phyloP scores from a whole-genome alignment of 2,329 filamentous ascomycete species.

The Paecilomyces niveus region DNA sequence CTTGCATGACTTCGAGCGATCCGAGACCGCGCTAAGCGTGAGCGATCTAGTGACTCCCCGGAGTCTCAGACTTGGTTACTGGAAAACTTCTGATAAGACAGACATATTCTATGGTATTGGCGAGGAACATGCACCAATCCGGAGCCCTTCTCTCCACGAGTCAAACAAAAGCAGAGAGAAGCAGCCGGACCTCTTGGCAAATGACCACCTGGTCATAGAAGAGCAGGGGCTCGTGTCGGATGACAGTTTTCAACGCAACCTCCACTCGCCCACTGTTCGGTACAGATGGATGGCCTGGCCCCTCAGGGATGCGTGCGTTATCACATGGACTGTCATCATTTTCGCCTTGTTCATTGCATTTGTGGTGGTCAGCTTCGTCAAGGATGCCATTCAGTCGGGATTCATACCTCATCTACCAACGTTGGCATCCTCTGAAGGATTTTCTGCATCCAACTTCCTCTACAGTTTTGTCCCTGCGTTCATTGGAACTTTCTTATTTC shows the following conservation, averaged over 20 bases:
- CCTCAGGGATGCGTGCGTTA: constrained; percentile 58
- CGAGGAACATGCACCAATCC: constrained; percentile 47
- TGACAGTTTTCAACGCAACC: constrained; percentile 43
- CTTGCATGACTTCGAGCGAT: constrained; percentile 62
- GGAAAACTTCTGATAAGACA: constrained; percentile 61
- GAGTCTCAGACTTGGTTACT: constrained; percentile 75
- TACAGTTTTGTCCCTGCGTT: constrained; percentile 61
- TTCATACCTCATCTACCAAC: constrained; percentile 64
- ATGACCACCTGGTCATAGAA: constrained; percentile 30
- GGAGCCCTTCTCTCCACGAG: constrained; percentile 35
- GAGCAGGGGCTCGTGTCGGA: constrained; percentile 28
- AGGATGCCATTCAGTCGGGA: constrained; percentile 57
- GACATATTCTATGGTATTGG: constrained; percentile 76
- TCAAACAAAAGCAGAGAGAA: constrained; percentile 23
- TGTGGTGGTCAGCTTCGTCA: constrained; percentile 71
- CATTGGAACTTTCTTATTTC: constrained; percentile 53
- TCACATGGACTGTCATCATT: constrained; percentile 57
- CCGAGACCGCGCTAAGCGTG: constrained; percentile 50
- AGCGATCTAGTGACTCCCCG: constrained; percentile 47
- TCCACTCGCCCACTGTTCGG: constrained; percentile 48
- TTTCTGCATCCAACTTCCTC: constrained; percentile 81
- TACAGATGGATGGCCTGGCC: constrained; percentile 72
- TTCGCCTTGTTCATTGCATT: constrained; percentile 61
- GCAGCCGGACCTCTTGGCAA: constrained; percentile 22
- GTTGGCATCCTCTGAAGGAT: constrained; percentile 55